These are phyloP conservation scores for Mariannaea elegans DNA, from an alignment of 2,329 filamentous ascomycete species.

Conservation along the genomic window DNA sequence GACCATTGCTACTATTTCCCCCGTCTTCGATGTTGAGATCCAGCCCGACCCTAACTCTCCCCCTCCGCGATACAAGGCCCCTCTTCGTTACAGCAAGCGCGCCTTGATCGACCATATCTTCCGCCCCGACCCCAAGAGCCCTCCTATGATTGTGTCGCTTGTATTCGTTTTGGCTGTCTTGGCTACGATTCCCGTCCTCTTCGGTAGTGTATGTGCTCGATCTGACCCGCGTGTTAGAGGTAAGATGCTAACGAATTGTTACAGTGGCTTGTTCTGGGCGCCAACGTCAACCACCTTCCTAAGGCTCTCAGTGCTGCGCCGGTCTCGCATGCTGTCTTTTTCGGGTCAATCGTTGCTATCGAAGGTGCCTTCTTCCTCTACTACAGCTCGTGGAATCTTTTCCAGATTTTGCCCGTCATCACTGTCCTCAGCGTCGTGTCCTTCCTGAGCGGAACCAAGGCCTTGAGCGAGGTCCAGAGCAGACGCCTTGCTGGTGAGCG, in stretches of 20 bases:
- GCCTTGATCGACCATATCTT: constrained; percentile 93
- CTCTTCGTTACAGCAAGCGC: constrained; percentile 84
- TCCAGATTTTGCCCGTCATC: constrained; percentile 83
- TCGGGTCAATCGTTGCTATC: constrained; percentile 85
- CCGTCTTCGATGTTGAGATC: constrained; percentile 78
- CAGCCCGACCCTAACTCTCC: constrained; percentile 69
- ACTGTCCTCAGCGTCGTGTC: constrained; percentile 73
- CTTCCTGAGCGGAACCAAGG: constrained; percentile 88
- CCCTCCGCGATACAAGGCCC: constrained; percentile 68
- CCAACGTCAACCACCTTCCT: constrained; percentile 80
- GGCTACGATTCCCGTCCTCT: constrained; percentile 76
- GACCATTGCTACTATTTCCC: constrained; percentile 70
- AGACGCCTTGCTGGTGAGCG: constrained; percentile 80
- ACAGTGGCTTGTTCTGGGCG: constrained; percentile 84
- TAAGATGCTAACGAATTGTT: constrained; percentile 31
- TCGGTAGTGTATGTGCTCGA: constrained; percentile 68
- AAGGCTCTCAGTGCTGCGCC: constrained; percentile 81
- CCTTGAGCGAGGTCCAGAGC: constrained; percentile 91
- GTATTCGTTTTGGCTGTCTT: constrained; percentile 79
- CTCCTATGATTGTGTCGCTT: constrained; percentile 80
- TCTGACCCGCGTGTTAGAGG: background rate
- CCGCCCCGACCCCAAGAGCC: constrained; percentile 79
- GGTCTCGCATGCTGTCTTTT: constrained; percentile 83
- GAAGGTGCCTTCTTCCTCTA: constrained; percentile 95
- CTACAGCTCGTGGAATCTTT: constrained; percentile 91